A percentile compares a stretch with the other conserved stretches of the same genome.
phyloP scores from a whole-genome alignment of 805 yeast species.

The Henningerozyma blattae region DNA sequence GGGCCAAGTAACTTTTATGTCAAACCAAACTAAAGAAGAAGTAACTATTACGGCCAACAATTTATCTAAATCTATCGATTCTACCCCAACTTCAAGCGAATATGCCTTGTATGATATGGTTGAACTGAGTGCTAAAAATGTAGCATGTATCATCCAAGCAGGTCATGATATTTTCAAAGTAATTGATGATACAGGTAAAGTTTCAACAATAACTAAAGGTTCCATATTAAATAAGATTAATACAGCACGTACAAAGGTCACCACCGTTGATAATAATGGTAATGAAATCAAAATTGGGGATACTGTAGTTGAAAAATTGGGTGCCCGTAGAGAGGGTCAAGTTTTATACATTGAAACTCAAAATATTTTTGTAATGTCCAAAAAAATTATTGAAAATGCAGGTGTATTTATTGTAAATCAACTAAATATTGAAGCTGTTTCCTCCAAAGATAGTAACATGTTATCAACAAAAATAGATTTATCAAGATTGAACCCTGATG shows the following conservation, averaged over 20 bases:
- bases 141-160: constrained; percentile 82
- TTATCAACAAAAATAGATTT: constrained; percentile 42
- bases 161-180: constrained; percentile 80
- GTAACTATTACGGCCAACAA: constrained; percentile 88
- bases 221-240: constrained; percentile 72
- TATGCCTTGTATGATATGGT: constrained; percentile 85
- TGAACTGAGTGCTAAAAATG: constrained; percentile 71
- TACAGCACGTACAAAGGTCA: constrained; percentile 59
- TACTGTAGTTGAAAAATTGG: constrained; percentile 73
- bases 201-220: constrained; percentile 58
- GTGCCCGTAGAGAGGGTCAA: constrained; percentile 81
- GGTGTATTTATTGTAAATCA: constrained; percentile 83
- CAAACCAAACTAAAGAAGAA: constrained; percentile 82
- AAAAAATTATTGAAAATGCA: constrained; percentile 67
- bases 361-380: constrained; percentile 66
- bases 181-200: constrained; percentile 70
- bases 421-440: constrained; percentile 65
- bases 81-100: constrained; percentile 60
- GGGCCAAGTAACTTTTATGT: constrained; percentile 79
- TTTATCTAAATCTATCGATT: constrained; percentile 82
- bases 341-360: constrained; percentile 80
- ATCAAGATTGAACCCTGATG: constrained; percentile 74
- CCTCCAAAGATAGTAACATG: constrained; percentile 66
- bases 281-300: constrained; percentile 82
- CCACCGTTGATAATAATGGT: constrained; percentile 82